Evolutionary conservation across 495 filamentous ascomycete species (phyloP), one percentile per base, ranked within the genome.

Genomic region (Terfezia boudieri): DNA sequence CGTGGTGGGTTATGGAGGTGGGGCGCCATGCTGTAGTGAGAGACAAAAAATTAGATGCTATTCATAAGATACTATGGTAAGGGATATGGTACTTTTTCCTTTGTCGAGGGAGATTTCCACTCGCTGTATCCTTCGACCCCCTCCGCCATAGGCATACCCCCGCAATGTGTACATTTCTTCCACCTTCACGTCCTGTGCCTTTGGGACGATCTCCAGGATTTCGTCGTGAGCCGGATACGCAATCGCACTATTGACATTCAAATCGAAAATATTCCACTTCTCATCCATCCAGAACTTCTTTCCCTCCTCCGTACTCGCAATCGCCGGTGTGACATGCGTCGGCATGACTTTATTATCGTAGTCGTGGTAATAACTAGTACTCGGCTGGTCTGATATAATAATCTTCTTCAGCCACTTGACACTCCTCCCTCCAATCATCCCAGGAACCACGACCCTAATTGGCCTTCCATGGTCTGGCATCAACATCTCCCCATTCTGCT

Each of bases 331-430:
- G 12, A 95, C 75, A 77, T 80, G 89, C 0, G 86, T 94, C 14
- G 89, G 89, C 50, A 96, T 67, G 9, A 95, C 88, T 49, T 89
- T 71, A 59, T 96, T 96, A 62, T 96, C 89, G 62, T 92, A 85
- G 54, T 92, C 85, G 66, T 96, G 89, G 59, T 95, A 96, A 87
- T 88, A 94, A 59, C 93, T 94, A 52, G 89, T 82, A 62, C 86
- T 93, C 0, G 89, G 89, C 4, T 67, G 66, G 7, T 77, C 74
- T 0, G 86, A 90, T 50, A 95, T 61, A 36, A 88, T 82, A 52
- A 96, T 74, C 46, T 73, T 80, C 71, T 83, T 93, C 57, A 96
- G 61, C 89, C 89, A 96, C 67, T 96, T 96, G 32, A 96, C 88
- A 66, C 86, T 94, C 50, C 89, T 73, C 7, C 88, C 89, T 46